Percentiles rank a stretch among this genome's conserved stretches.
phyloP scores from a whole-genome alignment of 139 green algal species.

The Picocystis salinarum region DNA sequence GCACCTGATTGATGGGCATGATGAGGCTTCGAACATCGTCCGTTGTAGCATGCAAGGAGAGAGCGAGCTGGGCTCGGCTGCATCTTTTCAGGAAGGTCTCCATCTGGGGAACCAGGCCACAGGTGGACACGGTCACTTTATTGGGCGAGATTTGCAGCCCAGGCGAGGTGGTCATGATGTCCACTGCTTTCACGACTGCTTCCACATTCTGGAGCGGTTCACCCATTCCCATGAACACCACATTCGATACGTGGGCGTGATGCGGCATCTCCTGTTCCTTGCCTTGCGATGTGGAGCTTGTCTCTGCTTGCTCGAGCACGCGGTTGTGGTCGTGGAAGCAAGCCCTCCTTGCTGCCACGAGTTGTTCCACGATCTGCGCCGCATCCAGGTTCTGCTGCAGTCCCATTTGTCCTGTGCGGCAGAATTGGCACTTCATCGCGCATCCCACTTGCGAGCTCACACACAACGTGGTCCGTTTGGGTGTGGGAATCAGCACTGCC shows the following conservation, averaged over 20 bases:
- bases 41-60: constrained; percentile 78
- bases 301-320: too few relatives aligned
- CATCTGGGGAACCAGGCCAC: constrained; percentile 70
- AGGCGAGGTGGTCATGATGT: constrained; percentile 38
- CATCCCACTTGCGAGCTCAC: constrained; percentile 16
- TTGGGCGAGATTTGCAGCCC: constrained; percentile 52
- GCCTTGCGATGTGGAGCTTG: too few relatives aligned
- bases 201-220: constrained; percentile 66
- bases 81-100: too few relatives aligned
- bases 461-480: constrained; percentile 4
- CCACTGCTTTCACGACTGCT: constrained; percentile 36
- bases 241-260: constrained; percentile 36
- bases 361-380: constrained; percentile 23
- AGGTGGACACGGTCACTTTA: constrained; percentile 68
- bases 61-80: constrained; percentile 41
- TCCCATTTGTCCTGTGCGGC: constrained; percentile 20
- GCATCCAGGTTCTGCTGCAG: constrained; percentile 15
- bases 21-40: background rate
- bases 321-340: too few relatives aligned
- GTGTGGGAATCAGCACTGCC: constrained; percentile 20
- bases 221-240: constrained; percentile 72
- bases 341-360: constrained; percentile 3
- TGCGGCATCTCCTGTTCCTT: too few relatives aligned
- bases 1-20: background rate
- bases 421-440: constrained; percentile 24